Conservation (phyloP, 192 early-diverging fungal species). For the Umbelopsis sp. region DNA sequence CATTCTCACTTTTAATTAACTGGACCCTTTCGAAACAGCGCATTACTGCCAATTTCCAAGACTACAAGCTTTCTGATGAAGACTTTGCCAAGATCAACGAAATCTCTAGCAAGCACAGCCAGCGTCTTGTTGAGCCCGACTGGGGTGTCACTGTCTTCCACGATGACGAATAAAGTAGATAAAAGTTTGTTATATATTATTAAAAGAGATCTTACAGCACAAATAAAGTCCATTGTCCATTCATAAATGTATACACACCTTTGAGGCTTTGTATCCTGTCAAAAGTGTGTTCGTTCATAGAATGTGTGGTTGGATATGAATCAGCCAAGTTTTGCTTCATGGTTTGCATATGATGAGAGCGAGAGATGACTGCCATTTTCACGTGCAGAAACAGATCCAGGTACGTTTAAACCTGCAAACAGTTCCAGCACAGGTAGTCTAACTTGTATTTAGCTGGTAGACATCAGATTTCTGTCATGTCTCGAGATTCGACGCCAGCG, state of each 20-base stretch:
- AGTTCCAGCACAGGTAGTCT: neutral
- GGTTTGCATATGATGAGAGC: neutral
- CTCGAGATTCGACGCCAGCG: neutral
- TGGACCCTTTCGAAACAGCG: slow-evolving; percentile 32
- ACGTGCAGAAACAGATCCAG: neutral
- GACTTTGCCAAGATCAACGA: slow-evolving; percentile 45
- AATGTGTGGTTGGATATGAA: neutral
- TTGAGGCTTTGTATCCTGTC: too few relatives aligned
- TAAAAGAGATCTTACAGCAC: neutral
- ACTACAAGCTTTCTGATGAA: slow-evolving; percentile 44
- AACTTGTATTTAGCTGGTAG: neutral
- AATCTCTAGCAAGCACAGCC: slow-evolving; percentile 30
- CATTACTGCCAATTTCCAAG: slow-evolving; percentile 61
- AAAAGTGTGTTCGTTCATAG: too few relatives aligned
- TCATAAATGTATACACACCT: neutral
- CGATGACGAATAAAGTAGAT: slow-evolving; percentile 23
- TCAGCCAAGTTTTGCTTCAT: neutral
- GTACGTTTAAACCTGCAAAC: neutral
- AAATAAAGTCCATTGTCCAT: neutral
- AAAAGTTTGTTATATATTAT: neutral
- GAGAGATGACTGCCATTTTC: slow-evolving; percentile 13
- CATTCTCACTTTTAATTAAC: neutral
- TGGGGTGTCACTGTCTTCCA: slow-evolving; percentile 42
- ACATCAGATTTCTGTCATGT: neutral
- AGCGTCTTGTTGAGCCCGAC: slow-evolving; percentile 30